Base-by-base conservation (phyloP, 306 rosid species). In the Trifolium subterraneum region DNA sequence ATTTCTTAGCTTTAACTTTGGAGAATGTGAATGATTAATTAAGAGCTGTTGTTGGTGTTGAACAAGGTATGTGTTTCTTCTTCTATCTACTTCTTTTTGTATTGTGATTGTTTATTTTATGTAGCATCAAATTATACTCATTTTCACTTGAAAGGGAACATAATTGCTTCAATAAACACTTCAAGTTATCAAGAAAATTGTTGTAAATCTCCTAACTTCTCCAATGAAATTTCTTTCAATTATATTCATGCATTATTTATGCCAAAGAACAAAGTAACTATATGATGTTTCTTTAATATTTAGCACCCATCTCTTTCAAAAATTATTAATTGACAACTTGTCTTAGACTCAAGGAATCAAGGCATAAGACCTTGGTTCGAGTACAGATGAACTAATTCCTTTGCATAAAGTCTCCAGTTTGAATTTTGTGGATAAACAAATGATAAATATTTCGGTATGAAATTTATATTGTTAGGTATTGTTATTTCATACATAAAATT, bases 61-160 rank as follows among this genome's bases (percentile, higher is more conserved):
- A 8, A 64, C 27, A 31, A 27, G 65, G 65, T 63, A 63, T 63
- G 51, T 39, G 29, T 20, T 64, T 64, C 27, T 64, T 64, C 31
- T 64, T 1, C 5, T 6, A 23, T 13, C 29, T 29, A 12, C 13
- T 60, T 29, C 20, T 14, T 60, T 64, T 3, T 64, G 33, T 38
- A 63, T 36, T 63, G 27, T 35, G 18, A 59, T 58, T 61, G 41
- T 36, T 36, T 36, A 36, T 36, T 7, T 36, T 7, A 4, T 5
- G 39, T 36, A 36, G 39, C 39, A 19, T 38, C 48, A 42, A 42
- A 11, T 11, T 42, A 12, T 22, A 58, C 64, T 25, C 63, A 58
- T 58, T 58, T 23, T 58, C 2, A 12, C 16, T 56, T 56, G 63
- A 11, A 56, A 23, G 35, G 22, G 8, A 3, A 62, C 16, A 56